phyloP scores from a whole-genome alignment of 2,329 filamentous ascomycete species.

The Fusarium circinatum region DNA sequence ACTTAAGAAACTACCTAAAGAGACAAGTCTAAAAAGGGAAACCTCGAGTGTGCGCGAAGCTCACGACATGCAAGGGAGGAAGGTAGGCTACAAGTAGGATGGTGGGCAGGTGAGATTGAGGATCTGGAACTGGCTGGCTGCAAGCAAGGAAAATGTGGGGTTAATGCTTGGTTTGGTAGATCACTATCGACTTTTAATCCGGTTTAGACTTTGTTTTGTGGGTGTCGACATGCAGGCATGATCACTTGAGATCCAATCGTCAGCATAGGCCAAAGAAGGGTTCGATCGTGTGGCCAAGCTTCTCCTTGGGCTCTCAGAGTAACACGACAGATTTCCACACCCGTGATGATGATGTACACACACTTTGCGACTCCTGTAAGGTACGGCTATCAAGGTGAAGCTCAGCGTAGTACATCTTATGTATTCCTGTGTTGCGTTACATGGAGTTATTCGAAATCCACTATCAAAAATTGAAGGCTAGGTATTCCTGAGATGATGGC shows the following conservation, averaged over 20 bases:
- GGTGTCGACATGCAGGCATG: conserved; percentile 17
- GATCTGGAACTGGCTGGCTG: conserved; percentile 28
- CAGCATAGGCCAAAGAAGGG: background rate
- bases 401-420: background rate
- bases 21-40: conserved; percentile 12
- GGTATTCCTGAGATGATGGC: background rate
- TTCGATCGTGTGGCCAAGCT: conserved; percentile 11
- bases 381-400: background rate
- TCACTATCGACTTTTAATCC: conserved; percentile 11
- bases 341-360: background rate
- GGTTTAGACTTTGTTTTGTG: conserved; percentile 22
- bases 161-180: conserved; percentile 30
- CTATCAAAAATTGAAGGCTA: background rate
- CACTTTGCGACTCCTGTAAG: background rate
- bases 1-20: background rate
- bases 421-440: background rate
- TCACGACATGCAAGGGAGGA: background rate
- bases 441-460: background rate
- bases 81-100: background rate
- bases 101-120: conserved; percentile 17
- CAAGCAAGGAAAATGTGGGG: conserved; percentile 31
- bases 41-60: conserved; percentile 18
- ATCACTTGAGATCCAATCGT: conserved; percentile 22
- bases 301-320: background rate
- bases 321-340: conserved; percentile 5